These are phyloP conservation scores for Elasticomyces elasticus DNA, from an alignment of 495 filamentous ascomycete genomes.

Conservation along the genomic window DNA sequence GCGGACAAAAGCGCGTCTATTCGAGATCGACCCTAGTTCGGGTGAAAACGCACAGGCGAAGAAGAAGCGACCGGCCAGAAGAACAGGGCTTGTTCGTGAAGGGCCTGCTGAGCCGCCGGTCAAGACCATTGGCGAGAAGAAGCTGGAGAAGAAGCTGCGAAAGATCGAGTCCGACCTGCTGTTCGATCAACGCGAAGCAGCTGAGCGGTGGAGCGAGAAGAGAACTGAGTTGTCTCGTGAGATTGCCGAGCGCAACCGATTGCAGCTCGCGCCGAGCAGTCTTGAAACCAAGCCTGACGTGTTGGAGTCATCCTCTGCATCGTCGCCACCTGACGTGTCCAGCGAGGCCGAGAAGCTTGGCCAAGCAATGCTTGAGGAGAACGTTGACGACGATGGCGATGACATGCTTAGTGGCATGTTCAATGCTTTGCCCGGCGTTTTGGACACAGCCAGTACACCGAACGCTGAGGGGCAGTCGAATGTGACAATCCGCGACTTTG, in stretches of 20 bases:
- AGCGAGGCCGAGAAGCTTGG: conserved; percentile 28
- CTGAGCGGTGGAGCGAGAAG: conserved; percentile 60
- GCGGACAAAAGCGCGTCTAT: conserved; percentile 58
- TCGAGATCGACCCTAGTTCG: conserved; percentile 55
- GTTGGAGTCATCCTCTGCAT: neutral
- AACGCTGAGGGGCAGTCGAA: conserved; percentile 15
- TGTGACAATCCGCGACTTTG: conserved; percentile 69
- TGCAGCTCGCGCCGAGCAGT: conserved; percentile 16
- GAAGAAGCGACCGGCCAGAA: conserved; percentile 34
- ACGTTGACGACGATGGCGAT: conserved; percentile 42
- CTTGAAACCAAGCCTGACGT: neutral
- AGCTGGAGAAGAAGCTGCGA: conserved; percentile 58
- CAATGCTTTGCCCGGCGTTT: conserved; percentile 29
- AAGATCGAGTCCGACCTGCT: conserved; percentile 75
- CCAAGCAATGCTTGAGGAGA: conserved; percentile 1
- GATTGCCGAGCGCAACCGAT: conserved; percentile 29
- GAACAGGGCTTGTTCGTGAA: conserved; percentile 3
- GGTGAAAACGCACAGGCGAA: conserved; percentile 7
- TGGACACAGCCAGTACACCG: conserved; percentile 30
- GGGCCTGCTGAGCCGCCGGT: too few relatives aligned
- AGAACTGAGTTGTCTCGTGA: conserved; percentile 57
- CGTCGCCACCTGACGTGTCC: conserved; percentile 26
- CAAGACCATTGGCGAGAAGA: conserved; percentile 27
- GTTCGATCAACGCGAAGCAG: conserved; percentile 69
- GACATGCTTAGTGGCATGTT: conserved; percentile 64